Evolutionary conservation across 1,284 basidiomycete species (phyloP).

Genomic region (Trichosporon sp.): DNA sequence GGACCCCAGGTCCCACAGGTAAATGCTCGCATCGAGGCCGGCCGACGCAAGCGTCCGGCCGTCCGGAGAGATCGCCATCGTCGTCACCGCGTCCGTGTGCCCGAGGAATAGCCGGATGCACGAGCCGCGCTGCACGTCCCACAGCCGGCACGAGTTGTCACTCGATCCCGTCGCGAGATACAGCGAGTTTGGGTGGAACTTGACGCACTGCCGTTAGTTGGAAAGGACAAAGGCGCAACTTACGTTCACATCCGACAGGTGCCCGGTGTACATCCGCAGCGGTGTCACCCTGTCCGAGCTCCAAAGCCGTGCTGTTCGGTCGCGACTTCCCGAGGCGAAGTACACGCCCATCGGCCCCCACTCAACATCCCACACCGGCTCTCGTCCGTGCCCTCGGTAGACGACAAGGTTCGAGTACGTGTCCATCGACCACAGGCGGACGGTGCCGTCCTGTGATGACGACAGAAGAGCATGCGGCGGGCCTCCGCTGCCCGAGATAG

Average conservation of each 20-base stretch:
- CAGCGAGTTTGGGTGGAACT: slow-evolving; percentile 95
- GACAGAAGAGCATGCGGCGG: slow-evolving; percentile 86
- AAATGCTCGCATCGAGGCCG: slow-evolving; percentile 90
- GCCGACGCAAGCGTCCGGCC: slow-evolving; percentile 86
- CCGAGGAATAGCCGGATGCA: slow-evolving; percentile 95
- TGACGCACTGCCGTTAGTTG: slow-evolving; percentile 63
- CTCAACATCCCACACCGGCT: slow-evolving; percentile 97
- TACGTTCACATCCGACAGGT: slow-evolving; percentile 95
- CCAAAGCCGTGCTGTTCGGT: slow-evolving; percentile 93
- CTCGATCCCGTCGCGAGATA: slow-evolving; percentile 96
- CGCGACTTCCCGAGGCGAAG: slow-evolving; percentile 91
- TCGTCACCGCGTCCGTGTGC: slow-evolving; percentile 84
- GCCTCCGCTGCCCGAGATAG: slow-evolving; percentile 75
- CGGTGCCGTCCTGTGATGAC: slow-evolving; percentile 86
- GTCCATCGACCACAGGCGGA: slow-evolving; percentile 92
- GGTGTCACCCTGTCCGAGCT: slow-evolving; percentile 85
- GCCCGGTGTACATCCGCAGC: slow-evolving; percentile 89
- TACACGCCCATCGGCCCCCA: slow-evolving; percentile 99
- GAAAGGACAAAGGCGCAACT: slow-evolving; percentile 44
- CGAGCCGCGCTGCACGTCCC: slow-evolving; percentile 95
- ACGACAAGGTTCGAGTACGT: slow-evolving; percentile 90
- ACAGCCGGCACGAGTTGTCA: slow-evolving; percentile 90
- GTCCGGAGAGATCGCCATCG: slow-evolving; percentile 85
- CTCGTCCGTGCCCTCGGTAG: slow-evolving; percentile 85
- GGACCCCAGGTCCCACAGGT: slow-evolving; percentile 92